Conservation (phyloP, 164 flowering plant genomes). For the Berberis vulgaris region DNA sequence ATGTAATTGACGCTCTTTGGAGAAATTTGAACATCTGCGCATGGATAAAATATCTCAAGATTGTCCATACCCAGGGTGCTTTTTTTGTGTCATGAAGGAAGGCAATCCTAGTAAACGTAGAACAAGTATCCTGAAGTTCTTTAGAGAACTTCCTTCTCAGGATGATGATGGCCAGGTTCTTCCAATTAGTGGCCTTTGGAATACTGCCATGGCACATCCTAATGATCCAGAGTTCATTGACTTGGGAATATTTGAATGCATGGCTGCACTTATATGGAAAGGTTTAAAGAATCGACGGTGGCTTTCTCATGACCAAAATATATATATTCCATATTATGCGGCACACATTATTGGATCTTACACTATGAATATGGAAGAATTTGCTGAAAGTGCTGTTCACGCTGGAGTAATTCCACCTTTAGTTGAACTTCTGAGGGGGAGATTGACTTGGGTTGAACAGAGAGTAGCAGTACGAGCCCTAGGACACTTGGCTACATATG, state of each 20-base stretch:
- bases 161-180: constrained; percentile 99
- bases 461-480: constrained; percentile 96
- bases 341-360: constrained; percentile 98
- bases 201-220: constrained; percentile 99
- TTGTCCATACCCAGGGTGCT: constrained; percentile 97
- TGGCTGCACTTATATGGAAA: constrained; percentile 92
- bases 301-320: constrained; percentile 93
- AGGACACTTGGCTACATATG: constrained; percentile 93
- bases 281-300: constrained; percentile 91
- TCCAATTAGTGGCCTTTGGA: constrained; percentile 97
- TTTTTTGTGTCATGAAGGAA: constrained; percentile 99
- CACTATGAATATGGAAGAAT: constrained; percentile 98
- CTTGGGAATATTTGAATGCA: constrained; percentile 94
- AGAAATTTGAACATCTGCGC: constrained; percentile 6
- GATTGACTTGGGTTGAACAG: constrained; percentile 98
- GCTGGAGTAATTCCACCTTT: constrained; percentile 89
- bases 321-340: constrained; percentile 96
- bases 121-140: constrained; percentile 78
- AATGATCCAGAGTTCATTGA: constrained; percentile 96
- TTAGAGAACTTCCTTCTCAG: constrained; percentile 89
- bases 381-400: constrained; percentile 83
- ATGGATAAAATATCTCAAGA: constrained; percentile 82
- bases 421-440: constrained; percentile 88
- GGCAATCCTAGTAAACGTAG: constrained; percentile 88
- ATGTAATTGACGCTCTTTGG: constrained; percentile 11